Conservation (phyloP, 306 rosid species). For the Cercis canadensis region DNA sequence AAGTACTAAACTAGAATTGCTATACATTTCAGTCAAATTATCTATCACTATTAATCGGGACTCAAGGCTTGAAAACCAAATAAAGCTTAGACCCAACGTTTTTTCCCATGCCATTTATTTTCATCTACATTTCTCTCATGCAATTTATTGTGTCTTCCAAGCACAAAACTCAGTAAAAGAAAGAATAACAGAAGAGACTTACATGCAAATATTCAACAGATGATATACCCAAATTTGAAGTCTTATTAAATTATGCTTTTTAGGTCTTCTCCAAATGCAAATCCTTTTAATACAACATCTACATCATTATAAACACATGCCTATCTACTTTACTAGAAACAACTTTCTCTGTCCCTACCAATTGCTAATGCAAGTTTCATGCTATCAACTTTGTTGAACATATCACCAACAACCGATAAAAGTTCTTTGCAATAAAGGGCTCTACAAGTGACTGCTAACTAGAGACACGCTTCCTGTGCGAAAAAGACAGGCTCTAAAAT, state of each 20-base stretch:
- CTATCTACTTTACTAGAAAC: background rate
- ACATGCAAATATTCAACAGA: background rate
- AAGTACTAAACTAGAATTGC: constrained; percentile 18
- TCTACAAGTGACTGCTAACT: too few relatives aligned
- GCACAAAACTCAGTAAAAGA: background rate
- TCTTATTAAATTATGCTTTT: too few relatives aligned
- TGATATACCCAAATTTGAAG: background rate
- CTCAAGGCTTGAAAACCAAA: constrained; percentile 4
- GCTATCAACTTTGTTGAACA: background rate
- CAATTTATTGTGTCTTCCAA: background rate
- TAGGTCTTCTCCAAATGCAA: background rate
- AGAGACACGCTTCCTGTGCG: too few relatives aligned
- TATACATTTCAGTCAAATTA: background rate
- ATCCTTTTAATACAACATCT: background rate
- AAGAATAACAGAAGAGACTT: background rate
- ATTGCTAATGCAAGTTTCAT: background rate
- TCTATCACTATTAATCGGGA: constrained; percentile 16
- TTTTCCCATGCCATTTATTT: background rate
- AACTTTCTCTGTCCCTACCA: background rate
- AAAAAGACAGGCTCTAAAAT: too few relatives aligned
- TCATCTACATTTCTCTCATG: background rate
- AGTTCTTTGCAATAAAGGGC: background rate
- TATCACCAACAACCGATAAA: background rate
- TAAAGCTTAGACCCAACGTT: background rate
- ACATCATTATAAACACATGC: background rate